Conservation (phyloP, 345 rosid species). For the Orychophragmus violaceus region DNA sequence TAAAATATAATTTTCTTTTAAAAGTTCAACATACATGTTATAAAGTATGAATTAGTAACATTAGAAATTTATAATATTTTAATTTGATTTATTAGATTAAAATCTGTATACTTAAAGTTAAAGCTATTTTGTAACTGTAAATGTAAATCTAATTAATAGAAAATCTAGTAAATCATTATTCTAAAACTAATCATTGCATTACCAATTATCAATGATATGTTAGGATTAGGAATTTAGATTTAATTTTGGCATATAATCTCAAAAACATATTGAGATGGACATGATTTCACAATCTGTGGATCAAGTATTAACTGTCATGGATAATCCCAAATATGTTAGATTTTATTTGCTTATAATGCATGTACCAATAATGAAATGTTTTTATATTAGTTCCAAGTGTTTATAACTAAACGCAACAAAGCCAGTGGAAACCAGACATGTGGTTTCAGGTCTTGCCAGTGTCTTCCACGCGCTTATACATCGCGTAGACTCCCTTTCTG, state of each 20-base stretch:
- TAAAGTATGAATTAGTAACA: too few species aligned
- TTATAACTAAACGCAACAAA: not conserved
- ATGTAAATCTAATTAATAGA: not conserved
- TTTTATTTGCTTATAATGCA: not conserved
- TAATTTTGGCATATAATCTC: not conserved
- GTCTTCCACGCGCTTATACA: not conserved
- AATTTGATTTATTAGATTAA: too few species aligned
- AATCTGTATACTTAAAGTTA: too few species aligned
- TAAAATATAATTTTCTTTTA: too few species aligned
- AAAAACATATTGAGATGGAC: not conserved
- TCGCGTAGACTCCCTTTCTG: constrained; percentile 10
- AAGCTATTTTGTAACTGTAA: too few species aligned
- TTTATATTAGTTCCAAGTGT: not conserved
- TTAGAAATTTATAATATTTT: not conserved
- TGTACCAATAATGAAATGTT: not conserved
- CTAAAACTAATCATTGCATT: not conserved
- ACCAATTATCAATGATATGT: not conserved
- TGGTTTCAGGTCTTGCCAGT: constrained; percentile 1
- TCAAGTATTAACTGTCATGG: not conserved
- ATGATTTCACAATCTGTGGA: not conserved
- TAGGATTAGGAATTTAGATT: not conserved
- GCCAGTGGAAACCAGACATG: constrained; percentile 8
- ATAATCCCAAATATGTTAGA: not conserved
- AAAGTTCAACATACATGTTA: too few species aligned
- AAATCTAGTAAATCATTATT: not conserved